Base-by-base conservation (phyloP, 306 rosid genomes). In the Pachyrhizus erosus region DNA sequence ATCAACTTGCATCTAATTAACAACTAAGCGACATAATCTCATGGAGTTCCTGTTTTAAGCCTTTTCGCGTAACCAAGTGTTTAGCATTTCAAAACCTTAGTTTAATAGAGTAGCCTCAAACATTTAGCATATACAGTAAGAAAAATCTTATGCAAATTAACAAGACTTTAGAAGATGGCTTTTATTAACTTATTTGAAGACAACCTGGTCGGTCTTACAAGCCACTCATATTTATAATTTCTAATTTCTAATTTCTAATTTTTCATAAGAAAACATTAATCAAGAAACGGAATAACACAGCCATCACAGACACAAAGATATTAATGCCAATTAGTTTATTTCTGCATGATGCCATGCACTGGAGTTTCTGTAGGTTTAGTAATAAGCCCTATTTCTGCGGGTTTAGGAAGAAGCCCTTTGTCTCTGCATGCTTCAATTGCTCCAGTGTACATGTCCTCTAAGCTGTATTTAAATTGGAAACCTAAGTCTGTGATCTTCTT, bases 381-480 rank as follows among this genome's bases (percentile, higher is more conserved):
- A 75, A 89, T 83, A 78, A 92, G 83, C 11, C 96, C 97, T 84
- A 88, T 37, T 37, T 80, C 51, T 23, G 46, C 34, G 69, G 67
- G 17, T 26, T 26, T 48, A 8, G 86, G 86, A 75, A 89, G 84
- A 78, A 92, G 84, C 11, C 97, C 97, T 84, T 89, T 94, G 27
- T 78, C 84, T 34, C 21, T 84, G 87, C 98, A 94, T 9, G 91
- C 5, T 0, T 92, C 91, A 7, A 90, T 83, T 17, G 98, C 98
- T 48, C 76, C 90, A 0, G 34, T 54, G 70, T 82, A 94, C 97
- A 94, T 94, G 12, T 92, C 94, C 80, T 90, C 94, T 66, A 94
- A 83, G 66, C 82, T 77, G 77, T 94, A 92, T 20, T 90, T 92
- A 75, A 87, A 94, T 73, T 91, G 61, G 73, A 91, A 94, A 1